A percentile compares a stretch with the other conserved stretches of the same genome.
Evolutionary conservation across 768 basidiomycete genomes (phyloP).

Genomic region (Sporobolomyces phaffii): DNA sequence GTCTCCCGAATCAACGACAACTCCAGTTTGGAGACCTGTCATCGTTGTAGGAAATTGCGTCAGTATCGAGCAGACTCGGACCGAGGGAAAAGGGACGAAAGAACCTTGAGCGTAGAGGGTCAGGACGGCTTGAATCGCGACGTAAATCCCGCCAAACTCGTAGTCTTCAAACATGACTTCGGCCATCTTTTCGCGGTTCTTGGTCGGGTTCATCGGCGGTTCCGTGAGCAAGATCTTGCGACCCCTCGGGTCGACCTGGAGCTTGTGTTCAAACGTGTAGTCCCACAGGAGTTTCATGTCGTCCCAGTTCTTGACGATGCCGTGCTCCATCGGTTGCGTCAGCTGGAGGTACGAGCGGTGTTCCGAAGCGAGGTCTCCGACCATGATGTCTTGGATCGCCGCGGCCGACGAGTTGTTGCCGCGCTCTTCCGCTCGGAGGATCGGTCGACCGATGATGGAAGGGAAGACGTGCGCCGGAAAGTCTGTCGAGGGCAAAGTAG

Average conservation of each 20-base stretch:
- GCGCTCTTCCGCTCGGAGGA: constrained; percentile 93
- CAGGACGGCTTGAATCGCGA: constrained; percentile 96
- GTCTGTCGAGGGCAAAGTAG: constrained; percentile 46
- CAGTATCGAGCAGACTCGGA: too few relatives aligned
- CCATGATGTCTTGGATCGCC: constrained; percentile 93
- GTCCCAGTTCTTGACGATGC: constrained; percentile 97
- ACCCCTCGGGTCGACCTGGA: constrained; percentile 76
- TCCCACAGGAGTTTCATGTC: constrained; percentile 99
- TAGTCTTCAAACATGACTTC: constrained; percentile 99
- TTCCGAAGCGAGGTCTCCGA: constrained; percentile 92
- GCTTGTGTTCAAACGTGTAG: constrained; percentile 95
- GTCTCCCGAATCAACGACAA: constrained; percentile 98
- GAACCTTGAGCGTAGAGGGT: constrained; percentile 96
- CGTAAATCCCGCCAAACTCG: constrained; percentile 89
- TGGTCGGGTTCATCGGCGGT: constrained; percentile 97
- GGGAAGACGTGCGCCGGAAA: constrained; percentile 96
- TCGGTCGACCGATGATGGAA: constrained; percentile 92
- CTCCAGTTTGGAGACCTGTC: constrained; percentile 90
- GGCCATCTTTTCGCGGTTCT: constrained; percentile 84
- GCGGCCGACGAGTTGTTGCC: constrained; percentile 57
- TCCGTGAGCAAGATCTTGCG: constrained; percentile 90
- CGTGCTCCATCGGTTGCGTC: constrained; percentile 98
- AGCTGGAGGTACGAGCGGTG: constrained; percentile 93
- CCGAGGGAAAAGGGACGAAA: constrained; percentile 42
- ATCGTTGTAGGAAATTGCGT: not conserved